Percentiles rank a stretch among this genome's conserved stretches.
Evolutionary conservation across 768 basidiomycete genomes (phyloP).

Genomic region (Amanita muscaria): DNA sequence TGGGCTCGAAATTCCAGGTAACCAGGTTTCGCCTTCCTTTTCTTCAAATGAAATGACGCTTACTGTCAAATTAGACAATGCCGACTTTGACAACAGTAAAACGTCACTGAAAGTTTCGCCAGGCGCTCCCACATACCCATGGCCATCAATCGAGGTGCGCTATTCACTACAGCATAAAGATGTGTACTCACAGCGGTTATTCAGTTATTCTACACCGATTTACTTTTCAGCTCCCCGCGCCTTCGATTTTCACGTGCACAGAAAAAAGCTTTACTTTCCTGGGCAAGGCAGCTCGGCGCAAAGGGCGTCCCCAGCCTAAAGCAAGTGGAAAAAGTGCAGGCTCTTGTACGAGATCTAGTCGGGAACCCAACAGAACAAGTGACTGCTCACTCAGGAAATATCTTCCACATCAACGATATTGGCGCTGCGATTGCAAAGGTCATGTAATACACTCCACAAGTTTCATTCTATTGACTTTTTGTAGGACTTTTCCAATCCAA

Average conservation of each 20-base stretch:
- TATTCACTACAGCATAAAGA: neutral
- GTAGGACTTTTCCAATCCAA: constrained; percentile 9
- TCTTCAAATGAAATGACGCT: too few relatives aligned
- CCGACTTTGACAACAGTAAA: too few relatives aligned
- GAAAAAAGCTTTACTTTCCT: constrained; percentile 5
- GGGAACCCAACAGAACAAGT: constrained; percentile 4
- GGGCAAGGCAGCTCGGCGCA: constrained; percentile 5
- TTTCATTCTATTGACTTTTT: too few relatives aligned
- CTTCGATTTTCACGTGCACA: constrained; percentile 6
- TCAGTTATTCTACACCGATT: constrained; percentile 2
- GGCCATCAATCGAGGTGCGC: constrained; percentile 7
- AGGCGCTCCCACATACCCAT: constrained; percentile 7
- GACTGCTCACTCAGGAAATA: constrained; percentile 3
- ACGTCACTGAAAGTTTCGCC: too few relatives aligned
- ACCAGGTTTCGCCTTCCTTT: too few relatives aligned
- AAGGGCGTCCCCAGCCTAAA: constrained; percentile 3
- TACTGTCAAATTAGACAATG: too few relatives aligned
- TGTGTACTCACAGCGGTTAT: neutral
- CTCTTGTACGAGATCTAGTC: constrained; percentile 1
- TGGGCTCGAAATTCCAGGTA: too few relatives aligned
- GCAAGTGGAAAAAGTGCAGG: neutral
- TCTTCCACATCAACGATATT: constrained; percentile 7
- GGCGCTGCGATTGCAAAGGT: constrained; percentile 5
- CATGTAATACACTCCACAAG: neutral
- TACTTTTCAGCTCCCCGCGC: constrained; percentile 6